Conservation (phyloP, 1,284 basidiomycete genomes). For the Tilletia caries region DNA sequence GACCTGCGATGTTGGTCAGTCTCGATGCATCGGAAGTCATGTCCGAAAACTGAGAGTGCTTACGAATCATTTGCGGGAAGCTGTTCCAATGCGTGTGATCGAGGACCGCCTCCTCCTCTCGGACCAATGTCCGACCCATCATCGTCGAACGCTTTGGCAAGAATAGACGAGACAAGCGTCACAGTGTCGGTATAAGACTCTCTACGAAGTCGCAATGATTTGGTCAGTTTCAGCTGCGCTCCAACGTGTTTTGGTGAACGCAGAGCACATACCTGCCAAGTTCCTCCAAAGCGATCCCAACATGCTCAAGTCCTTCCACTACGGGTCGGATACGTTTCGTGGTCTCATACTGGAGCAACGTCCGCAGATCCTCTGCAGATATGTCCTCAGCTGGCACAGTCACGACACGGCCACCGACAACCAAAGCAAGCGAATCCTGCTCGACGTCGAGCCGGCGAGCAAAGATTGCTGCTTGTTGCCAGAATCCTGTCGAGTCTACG, state of each 20-base stretch:
- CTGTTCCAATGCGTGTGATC: background rate
- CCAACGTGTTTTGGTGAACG: too few relatives aligned
- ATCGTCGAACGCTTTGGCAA: conserved; percentile 28
- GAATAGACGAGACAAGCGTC: conserved; percentile 19
- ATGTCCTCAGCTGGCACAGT: conserved; percentile 6
- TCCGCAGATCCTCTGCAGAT: conserved; percentile 14
- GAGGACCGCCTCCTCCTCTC: background rate
- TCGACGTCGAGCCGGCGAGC: background rate
- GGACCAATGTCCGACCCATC: conserved; percentile 18
- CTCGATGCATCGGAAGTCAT: background rate
- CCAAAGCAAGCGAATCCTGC: conserved; percentile 6
- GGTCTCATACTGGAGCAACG: conserved; percentile 18
- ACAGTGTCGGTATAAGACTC: conserved; percentile 13
- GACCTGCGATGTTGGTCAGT: conserved; percentile 8
- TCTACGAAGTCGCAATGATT: background rate
- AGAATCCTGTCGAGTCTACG: conserved; percentile 9
- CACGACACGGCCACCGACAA: conserved; percentile 21
- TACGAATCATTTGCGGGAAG: conserved; percentile 5
- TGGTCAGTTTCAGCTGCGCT: background rate
- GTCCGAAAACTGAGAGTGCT: background rate
- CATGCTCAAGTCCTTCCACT: conserved; percentile 16
- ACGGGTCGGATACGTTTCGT: conserved; percentile 8
- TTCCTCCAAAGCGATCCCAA: conserved; percentile 3
- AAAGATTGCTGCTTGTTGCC: conserved; percentile 6
- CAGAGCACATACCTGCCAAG: conserved; percentile 2